A percentile compares a stretch with the other conserved stretches of the same genome.
phyloP scores from a whole-genome alignment of 2,329 filamentous ascomycete genomes.

The Fusarium sp. region DNA sequence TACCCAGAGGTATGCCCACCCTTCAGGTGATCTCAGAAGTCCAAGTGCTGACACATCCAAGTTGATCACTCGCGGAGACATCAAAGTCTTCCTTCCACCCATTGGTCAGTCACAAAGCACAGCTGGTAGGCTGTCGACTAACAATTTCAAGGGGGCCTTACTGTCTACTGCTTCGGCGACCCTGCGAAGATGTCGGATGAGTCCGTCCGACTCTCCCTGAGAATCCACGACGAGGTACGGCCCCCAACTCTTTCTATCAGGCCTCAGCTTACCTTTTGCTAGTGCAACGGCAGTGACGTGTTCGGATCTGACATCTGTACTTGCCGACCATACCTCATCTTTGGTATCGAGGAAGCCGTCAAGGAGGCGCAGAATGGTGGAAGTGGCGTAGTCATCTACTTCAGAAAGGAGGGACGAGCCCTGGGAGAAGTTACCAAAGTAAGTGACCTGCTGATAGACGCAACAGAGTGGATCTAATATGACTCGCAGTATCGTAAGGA shows the following conservation, averaged over 20 bases:
- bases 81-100: slow-evolving; percentile 94
- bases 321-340: slow-evolving; percentile 94
- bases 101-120: slow-evolving; percentile 69
- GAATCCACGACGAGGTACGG: slow-evolving; percentile 76
- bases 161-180: slow-evolving; percentile 97
- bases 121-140: slow-evolving; percentile 1
- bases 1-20: slow-evolving; percentile 77
- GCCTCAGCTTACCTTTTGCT: slow-evolving; percentile 3
- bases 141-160: slow-evolving; percentile 74
- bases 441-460: slow-evolving; percentile 46
- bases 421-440: slow-evolving; percentile 97
- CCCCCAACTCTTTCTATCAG: neutral
- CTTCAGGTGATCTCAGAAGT: neutral
- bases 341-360: slow-evolving; percentile 96
- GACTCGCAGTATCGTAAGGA: slow-evolving; percentile 36
- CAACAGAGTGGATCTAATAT: slow-evolving; percentile 25
- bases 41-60: slow-evolving; percentile 44
- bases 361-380: slow-evolving; percentile 96
- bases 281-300: slow-evolving; percentile 96
- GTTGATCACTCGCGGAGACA: slow-evolving; percentile 91
- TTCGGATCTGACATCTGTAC: slow-evolving; percentile 99
- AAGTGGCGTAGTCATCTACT: slow-evolving; percentile 96
- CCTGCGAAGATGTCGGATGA: slow-evolving; percentile 93
- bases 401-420: slow-evolving; percentile 95
- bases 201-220: slow-evolving; percentile 80